Evolutionary conservation across 1,284 basidiomycete species (phyloP), one percentile per base, ranked within the genome.

Genomic region (Xerocomus amazonicus): DNA sequence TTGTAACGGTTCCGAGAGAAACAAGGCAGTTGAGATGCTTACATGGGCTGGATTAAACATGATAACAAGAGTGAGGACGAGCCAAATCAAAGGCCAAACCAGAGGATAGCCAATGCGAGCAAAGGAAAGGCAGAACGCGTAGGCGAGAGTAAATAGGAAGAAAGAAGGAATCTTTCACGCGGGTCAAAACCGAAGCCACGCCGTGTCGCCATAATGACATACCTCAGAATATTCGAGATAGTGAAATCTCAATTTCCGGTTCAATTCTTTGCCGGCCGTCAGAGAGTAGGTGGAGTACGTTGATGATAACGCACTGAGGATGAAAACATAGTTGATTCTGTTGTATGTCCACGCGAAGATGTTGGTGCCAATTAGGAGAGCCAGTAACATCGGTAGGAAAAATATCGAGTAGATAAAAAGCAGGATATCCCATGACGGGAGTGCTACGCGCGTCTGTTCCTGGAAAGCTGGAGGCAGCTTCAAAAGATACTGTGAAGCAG

Each of bases 241-340:
- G 65, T 97, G 91, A 45, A 97, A 73, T 26, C 81, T 80, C n/a
- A 85, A 86, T 46, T 88, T 76, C 7, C 87, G 70, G 57, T 93
- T 84, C 45, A 95, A 69, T 64, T 92, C 92, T 92, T 56, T 26
- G 36, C 23, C 7, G 31, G 36, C 17, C 19, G n/a, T 50, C 26
- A 46, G 26, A 8, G 6, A 17, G 9, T 0, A 16, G 26, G 16
- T 13, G 23, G 19, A 27, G 9, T 2, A 23, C 27, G 36, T 2
- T 26, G 10, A 31, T 33, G 19, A 14, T 13, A 23, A 64, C 75
- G 45, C 52, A 88, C 87, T 87, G 61, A 97, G 95, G 43, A 97
- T 95, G 66, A 97, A 96, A 9, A 84, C 78, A 56, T 93, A 92
- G 64, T 97, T 97, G 60, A 97, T 92, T 35, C 90, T 76, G 8